Base-by-base conservation (phyloP, 106 monocot genomes). In the Narthecium ossifragum region DNA sequence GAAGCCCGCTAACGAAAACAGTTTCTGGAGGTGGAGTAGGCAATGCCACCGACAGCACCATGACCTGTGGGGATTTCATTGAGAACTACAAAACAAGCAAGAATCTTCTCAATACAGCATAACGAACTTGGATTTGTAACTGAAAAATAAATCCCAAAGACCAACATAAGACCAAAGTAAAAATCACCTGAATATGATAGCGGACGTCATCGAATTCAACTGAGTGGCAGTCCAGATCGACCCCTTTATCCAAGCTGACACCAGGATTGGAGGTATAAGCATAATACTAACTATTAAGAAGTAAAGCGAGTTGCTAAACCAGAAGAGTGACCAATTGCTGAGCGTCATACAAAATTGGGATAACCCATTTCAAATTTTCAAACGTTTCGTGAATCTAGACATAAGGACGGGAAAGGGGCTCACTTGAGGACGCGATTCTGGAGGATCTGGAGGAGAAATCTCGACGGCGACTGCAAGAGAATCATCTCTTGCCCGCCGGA, bases 171-270 rank as follows among this genome's bases (percentile, higher is more conserved):
- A 51, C 29, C 10, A 46, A 26, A 46, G 17, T 10, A 17, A 10
- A 46, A 3, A 31, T 8, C 17, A 93, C 96, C 87, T 90, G 96
- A 47, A 98, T 79, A 56, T 91, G 98, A 54, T 98, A 98, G 18
- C 98, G 91, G 31, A 98, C 90, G 63, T 98, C 98, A 55, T 91
- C 91, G 46, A 98, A 98, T 45, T 98, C 98, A 20, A 98, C 90
- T 22, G 91, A 84, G 46, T 98, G 91, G 74, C 98, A 91, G 51
- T 98, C 98, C 30, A 91, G 73, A 72, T 98, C 98, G 31, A 91
- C 61, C 9, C 80, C 80, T 62, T 85, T 98, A 45, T 98, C 98
- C 3, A 70, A 53, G 56, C 72, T 78, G 68, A 74, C 62, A 30
- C 21, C 26, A 52, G n/a, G 68, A 32, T 46, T 59, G 53, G 26